Base-by-base conservation (phyloP, 2,329 filamentous ascomycete genomes). In the Fusarium camptoceras region DNA sequence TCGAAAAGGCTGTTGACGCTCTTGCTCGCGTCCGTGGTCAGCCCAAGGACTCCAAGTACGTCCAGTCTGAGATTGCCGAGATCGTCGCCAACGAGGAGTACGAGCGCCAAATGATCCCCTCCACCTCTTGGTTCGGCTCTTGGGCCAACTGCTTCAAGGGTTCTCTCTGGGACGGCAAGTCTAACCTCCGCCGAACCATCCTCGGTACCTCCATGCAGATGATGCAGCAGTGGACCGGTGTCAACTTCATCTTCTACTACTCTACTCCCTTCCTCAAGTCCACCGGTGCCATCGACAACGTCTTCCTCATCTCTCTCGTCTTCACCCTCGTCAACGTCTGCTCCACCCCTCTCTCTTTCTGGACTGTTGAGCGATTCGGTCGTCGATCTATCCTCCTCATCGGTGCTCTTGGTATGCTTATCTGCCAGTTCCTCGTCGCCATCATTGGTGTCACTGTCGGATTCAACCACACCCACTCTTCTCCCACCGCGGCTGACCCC, bases 191-290 rank as follows among this genome's bases (percentile, higher is more conserved):
- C 56, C 68, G 68, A 71, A 71, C 68, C 27, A 88, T 93, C 63
- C 85, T 93, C 46, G 91, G 91, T 75, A 91, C 88, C 46, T 90
- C 89, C 27, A 84, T 93, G 34, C 91, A 93, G 84, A 93, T 93
- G 91, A 92, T 93, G 90, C 91, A 93, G 81, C 91, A 92, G 81
- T 88, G 85, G 88, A 94, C 92, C 27, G 93, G 94, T 85, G 92
- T 97, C 82, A 97, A 97, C 87, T 97, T 95, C 82, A 93, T 96
- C 85, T 96, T 94, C 85, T 92, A 93, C 84, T 93, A 91, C 84
- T 93, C 92, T 37, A 94, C 92, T 34, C 89, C 92, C 64, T 97
- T 97, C 89, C 92, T 97, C 83, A 82, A 92, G 81, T 89, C 90
- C 25, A 90, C 92, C 30, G 91, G 91, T 72, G 91, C 92, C 75